Evolutionary conservation across 2,329 filamentous ascomycete genomes (phyloP).

Genomic region (Pyrenochaeta sp.): DNA sequence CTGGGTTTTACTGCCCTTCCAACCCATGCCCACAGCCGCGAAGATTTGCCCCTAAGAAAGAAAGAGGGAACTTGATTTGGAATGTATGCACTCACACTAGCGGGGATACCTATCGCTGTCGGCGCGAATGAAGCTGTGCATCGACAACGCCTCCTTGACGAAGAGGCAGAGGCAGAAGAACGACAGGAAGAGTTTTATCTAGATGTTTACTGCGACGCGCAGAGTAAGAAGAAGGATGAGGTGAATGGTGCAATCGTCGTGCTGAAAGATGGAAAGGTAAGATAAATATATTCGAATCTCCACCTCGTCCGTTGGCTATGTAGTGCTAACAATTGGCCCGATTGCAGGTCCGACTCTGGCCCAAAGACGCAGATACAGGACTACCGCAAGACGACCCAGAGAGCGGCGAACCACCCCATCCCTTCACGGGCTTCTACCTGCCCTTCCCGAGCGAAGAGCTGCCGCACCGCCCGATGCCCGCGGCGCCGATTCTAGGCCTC

Average conservation of each 20-base stretch:
- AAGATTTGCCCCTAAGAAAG: no score
- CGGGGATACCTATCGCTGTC: slow-evolving; percentile 57
- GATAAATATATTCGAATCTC: neutral
- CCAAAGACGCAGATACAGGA: slow-evolving; percentile 43
- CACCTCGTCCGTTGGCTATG: no score
- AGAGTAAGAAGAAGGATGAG: slow-evolving; percentile 47
- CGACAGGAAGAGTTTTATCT: slow-evolving; percentile 61
- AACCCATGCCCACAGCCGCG: neutral
- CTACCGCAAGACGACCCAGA: slow-evolving; percentile 34
- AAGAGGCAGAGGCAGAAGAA: slow-evolving; percentile 57
- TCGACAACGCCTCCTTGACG: slow-evolving; percentile 58
- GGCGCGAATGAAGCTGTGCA: slow-evolving; percentile 61
- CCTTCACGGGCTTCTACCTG: slow-evolving; percentile 61
- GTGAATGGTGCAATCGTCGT: slow-evolving; percentile 56
- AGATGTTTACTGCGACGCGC: slow-evolving; percentile 55
- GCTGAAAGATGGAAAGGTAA: slow-evolving; percentile 56
- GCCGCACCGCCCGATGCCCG: slow-evolving; percentile 42
- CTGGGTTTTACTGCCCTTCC: no score
- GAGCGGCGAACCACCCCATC: slow-evolving; percentile 48
- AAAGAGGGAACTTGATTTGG: neutral
- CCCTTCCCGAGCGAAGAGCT: slow-evolving; percentile 57
- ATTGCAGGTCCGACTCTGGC: slow-evolving; percentile 45
- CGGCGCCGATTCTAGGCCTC: slow-evolving; percentile 54
- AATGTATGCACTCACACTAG: slow-evolving; percentile 47
- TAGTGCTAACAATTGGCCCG: no score